Evolutionary conservation across 2,329 filamentous ascomycete species (phyloP), one percentile per base, ranked within the genome.

Genomic region (Monilinia fructigena): DNA sequence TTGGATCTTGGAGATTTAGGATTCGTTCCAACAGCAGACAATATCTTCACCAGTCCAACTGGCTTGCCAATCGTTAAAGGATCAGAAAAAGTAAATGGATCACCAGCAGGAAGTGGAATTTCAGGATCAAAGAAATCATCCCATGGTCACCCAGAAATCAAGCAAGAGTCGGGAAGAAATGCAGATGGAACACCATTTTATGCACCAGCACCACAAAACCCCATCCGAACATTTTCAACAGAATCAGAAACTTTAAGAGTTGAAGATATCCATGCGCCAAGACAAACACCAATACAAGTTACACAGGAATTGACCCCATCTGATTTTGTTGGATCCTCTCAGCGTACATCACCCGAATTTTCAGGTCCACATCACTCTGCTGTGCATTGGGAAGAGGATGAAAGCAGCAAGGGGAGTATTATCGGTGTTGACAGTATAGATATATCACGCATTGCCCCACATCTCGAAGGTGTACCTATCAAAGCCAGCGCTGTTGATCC

Each of bases 381-480:
- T 11, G 45, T 65, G 28, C 63, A 59, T 40, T 65, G 63, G 63
- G 53, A 58, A 35, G 42, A 52, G 47, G 55, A 38, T 20, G 63
- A 53, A 45, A 52, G 26, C 26, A 42, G 10, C 7, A 35, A 31
- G 23, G 55, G 56, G 2, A 47, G 53, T 35, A 53, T 60, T 7
- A 61, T 65, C 16, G 63, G 55, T 35, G 63, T 28, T 35, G 73
- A 75, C 35, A 79, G 82, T 38, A 84, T 88, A 61, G 85, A 87
- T 67, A 82, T 88, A 12, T 80, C 83, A 54, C 81, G 83, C 67
- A 83, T 87, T 35, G 81, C 86, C 70, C 83, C 85, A 3, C 81
- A 82, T 40, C 77, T 87, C n/a, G 86, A 88, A 72, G 85, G 85
- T 8, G 83, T 88, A 61, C 80, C 82, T 1, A 79, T 88, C 70